Evolutionary conservation across 2,329 filamentous ascomycete genomes (phyloP).

Genomic region (Falciphora oryzae): DNA sequence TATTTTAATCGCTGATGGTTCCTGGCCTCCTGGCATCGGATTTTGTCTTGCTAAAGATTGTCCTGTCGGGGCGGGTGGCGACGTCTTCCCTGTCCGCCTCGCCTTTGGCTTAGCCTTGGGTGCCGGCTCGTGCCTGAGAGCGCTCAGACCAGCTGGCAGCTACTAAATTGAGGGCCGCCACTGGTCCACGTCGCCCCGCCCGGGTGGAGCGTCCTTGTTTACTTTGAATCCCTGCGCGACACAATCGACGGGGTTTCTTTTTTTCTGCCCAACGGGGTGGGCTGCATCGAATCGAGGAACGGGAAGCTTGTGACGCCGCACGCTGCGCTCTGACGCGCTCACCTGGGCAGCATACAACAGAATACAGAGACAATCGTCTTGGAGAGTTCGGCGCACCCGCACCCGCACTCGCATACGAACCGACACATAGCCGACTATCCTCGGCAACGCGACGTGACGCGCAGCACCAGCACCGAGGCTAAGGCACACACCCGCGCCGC

Average conservation of each 20-base stretch:
- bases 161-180: neutral
- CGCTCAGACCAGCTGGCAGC: neutral
- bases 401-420: neutral
- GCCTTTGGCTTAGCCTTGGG: neutral
- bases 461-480: neutral
- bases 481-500: neutral
- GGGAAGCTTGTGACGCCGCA: neutral
- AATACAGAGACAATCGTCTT: no score
- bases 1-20: no score
- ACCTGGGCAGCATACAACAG: no score
- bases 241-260: neutral
- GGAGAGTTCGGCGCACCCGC: neutral
- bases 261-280: neutral
- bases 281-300: neutral
- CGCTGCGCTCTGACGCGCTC: neutral
- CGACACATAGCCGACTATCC: neutral
- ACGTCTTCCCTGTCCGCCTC: neutral
- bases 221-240: neutral
- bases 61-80: neutral
- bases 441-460: neutral
- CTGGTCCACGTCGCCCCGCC: constrained; percentile 2
- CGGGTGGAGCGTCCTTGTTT: neutral
- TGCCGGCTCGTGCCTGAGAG: no score
- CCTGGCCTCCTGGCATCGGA: no score
- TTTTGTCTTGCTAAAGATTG: no score